A percentile compares a stretch with the other conserved stretches of the same genome.
Conservation (phyloP, 225 moss, liverwort and hornwort species). For the Polytrichum commune region DNA sequence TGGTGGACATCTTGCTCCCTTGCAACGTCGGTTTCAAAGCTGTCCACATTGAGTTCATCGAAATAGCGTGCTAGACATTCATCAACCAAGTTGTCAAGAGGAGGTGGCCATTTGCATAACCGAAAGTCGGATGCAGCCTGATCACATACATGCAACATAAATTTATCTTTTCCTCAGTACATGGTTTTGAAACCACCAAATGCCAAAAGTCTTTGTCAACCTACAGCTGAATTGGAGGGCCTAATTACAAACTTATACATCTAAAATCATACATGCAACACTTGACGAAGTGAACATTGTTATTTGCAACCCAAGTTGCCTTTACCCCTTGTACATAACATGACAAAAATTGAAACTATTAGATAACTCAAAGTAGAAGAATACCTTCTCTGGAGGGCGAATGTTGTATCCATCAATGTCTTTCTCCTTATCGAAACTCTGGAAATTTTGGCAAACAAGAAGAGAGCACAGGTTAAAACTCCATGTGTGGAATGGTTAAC, state of each 20-base stretch:
- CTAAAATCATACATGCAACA: no score
- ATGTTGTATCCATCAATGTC: slow-evolving; percentile 83
- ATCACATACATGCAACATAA: slow-evolving; percentile 4
- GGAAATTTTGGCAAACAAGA: slow-evolving; percentile 12
- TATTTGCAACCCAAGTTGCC: no score
- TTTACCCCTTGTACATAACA: no score
- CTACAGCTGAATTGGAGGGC: no score
- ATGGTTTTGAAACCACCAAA: no score
- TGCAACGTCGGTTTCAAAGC: slow-evolving; percentile 40
- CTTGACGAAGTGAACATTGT: no score
- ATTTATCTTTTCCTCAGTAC: no score
- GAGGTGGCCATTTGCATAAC: slow-evolving; percentile 86
- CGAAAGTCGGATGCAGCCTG: slow-evolving; percentile 79
- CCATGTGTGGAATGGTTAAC: neutral
- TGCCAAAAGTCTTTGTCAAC: no score
- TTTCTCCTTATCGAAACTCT: slow-evolving; percentile 93
- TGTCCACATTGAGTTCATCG: slow-evolving; percentile 66
- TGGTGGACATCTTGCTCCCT: slow-evolving; percentile 45
- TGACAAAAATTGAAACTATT: neutral
- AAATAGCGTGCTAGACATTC: slow-evolving; percentile 72
- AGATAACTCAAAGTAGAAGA: neutral
- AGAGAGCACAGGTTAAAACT: slow-evolving; percentile 6
- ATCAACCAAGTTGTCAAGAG: slow-evolving; percentile 60
- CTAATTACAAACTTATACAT: no score
- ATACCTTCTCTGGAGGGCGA: slow-evolving; percentile 76